These are phyloP conservation scores for Bertia moriformis DNA, from an alignment of 2,329 filamentous ascomycete genomes.

Conservation along the genomic window DNA sequence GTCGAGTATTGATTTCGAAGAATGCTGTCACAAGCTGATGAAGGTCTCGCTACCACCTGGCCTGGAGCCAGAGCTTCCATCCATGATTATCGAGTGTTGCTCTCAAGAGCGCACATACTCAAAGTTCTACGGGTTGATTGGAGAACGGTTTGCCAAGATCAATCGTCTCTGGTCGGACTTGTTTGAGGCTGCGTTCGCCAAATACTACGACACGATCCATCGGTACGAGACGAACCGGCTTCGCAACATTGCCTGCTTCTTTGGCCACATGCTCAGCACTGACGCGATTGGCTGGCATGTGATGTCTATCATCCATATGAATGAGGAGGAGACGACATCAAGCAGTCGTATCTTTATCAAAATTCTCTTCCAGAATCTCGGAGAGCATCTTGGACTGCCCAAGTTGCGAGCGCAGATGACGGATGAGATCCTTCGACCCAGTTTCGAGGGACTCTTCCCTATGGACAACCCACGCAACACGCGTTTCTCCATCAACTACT, in stretches of 20 bases:
- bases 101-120: conserved; percentile 94
- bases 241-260: conserved; percentile 88
- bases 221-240: conserved; percentile 91
- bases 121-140: conserved; percentile 91
- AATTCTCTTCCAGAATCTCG: conserved; percentile 85
- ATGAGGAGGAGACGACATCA: conserved; percentile 92
- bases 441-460: conserved; percentile 76
- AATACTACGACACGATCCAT: conserved; percentile 96
- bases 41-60: conserved; percentile 78
- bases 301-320: conserved; percentile 70
- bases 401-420: conserved; percentile 63
- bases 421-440: conserved; percentile 65
- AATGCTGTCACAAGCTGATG: conserved; percentile 94
- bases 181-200: conserved; percentile 77
- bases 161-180: conserved; percentile 89
- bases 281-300: conserved; percentile 90
- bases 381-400: conserved; percentile 72
- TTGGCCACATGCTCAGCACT: conserved; percentile 75
- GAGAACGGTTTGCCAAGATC: conserved; percentile 87
- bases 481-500: conserved; percentile 97
- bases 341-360: conserved; percentile 97
- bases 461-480: conserved; percentile 78
- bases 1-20: conserved; percentile 89
- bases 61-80: conserved; percentile 77
- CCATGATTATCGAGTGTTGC: conserved; percentile 94